Conservation (phyloP, 371 early-diverging fungal genomes). For the Cokeromyces recurvatus region DNA sequence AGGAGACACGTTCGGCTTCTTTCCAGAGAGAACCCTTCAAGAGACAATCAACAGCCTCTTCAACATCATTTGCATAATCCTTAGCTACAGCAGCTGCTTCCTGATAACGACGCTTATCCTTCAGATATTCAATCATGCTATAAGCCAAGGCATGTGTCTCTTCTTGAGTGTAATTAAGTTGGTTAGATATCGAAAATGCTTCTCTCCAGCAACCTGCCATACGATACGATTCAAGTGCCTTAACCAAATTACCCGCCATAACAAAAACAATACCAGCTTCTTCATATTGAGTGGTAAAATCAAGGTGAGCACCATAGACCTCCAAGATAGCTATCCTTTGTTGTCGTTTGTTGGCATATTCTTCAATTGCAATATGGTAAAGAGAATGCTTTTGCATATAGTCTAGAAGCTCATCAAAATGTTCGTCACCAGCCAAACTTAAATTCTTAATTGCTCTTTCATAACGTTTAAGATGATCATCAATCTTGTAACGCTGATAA, state of each 20-base stretch:
- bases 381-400: conserved; percentile 67
- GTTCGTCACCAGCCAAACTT: conserved; percentile 56
- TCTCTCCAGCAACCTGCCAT: conserved; percentile 68
- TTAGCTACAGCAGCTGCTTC: conserved; percentile 62
- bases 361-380: conserved; percentile 57
- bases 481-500: conserved; percentile 84
- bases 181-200: conserved; percentile 62
- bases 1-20: conserved; percentile 64
- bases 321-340: conserved; percentile 47
- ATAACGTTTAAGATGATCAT: conserved; percentile 75
- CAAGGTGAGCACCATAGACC: conserved; percentile 65
- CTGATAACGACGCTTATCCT: conserved; percentile 49
- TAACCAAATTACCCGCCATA: conserved; percentile 53
- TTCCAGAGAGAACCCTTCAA: conserved; percentile 66
- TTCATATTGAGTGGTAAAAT: conserved; percentile 47
- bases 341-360: conserved; percentile 46
- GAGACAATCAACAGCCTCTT: conserved; percentile 59
- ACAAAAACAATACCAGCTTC: conserved; percentile 75
- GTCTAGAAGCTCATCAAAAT: conserved; percentile 60
- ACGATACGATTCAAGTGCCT: conserved; percentile 70
- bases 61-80: conserved; percentile 68
- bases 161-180: conserved; percentile 45
- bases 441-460: conserved; percentile 72
- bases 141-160: conserved; percentile 48
- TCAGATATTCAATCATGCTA: conserved; percentile 47